A percentile compares a stretch with the other conserved stretches of the same genome.
These are phyloP conservation scores for Salpingoeca rosetta DNA, from an alignment of 78 protist species.

Conservation along the genomic window DNA sequence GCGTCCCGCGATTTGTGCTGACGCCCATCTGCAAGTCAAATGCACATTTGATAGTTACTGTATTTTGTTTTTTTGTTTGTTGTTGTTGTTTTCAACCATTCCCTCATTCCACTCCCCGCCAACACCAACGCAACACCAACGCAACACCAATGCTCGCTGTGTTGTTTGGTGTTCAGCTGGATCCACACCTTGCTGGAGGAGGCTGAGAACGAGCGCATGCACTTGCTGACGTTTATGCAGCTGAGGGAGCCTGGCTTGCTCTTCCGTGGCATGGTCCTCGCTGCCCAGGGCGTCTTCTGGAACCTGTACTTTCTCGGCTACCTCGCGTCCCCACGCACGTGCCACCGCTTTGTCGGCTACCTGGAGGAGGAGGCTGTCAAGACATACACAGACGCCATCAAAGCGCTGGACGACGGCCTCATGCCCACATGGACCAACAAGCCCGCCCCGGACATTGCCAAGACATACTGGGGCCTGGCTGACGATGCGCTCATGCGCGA, in stretches of 20 bases:
- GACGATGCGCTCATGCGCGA: slow-evolving; percentile 59
- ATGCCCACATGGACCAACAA: slow-evolving; percentile 9
- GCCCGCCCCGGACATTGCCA: slow-evolving; percentile 66
- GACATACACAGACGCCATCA: slow-evolving; percentile 36
- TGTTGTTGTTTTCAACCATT: too few relatives aligned
- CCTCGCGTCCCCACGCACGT: slow-evolving; percentile 35
- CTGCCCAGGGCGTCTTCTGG: slow-evolving; percentile 45
- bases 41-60: too few relatives aligned
- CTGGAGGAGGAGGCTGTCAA: slow-evolving; percentile 70
- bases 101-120: too few relatives aligned
- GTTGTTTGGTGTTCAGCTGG: too few relatives aligned
- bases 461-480: slow-evolving; percentile 56
- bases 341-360: slow-evolving; percentile 78
- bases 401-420: slow-evolving; percentile 26
- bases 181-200: slow-evolving; percentile 54
- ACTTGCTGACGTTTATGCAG: slow-evolving; percentile 53
- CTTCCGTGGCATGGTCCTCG: slow-evolving; percentile 17
- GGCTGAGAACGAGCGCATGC: slow-evolving; percentile 87
- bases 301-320: slow-evolving; percentile 29
- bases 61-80: too few relatives aligned
- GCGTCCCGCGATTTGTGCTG: too few relatives aligned
- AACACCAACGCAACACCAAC: too few relatives aligned
- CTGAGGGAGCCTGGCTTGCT: slow-evolving; percentile 11
- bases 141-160: too few relatives aligned
- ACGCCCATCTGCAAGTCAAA: too few relatives aligned